Evolutionary conservation across 2,329 filamentous ascomycete genomes (phyloP).

Genomic region (Monosporascus ibericus): DNA sequence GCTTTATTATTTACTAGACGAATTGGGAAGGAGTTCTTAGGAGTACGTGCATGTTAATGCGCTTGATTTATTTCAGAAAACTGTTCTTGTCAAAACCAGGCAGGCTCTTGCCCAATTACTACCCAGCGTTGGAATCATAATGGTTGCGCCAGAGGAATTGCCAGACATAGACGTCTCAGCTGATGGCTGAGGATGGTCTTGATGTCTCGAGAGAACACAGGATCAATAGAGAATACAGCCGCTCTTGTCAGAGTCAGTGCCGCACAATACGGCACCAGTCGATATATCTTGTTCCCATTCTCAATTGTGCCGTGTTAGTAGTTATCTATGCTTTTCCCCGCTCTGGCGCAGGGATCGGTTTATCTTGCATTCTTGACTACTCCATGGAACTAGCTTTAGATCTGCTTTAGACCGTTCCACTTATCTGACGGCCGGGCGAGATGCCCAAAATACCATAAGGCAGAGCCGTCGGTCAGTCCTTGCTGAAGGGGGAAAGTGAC

Average conservation of each 20-base stretch:
- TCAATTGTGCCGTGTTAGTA: neutral
- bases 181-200: neutral
- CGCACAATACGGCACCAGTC: neutral
- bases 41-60: neutral
- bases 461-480: too few relatives aligned
- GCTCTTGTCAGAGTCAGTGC: neutral
- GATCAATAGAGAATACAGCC: neutral
- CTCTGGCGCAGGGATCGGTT: neutral
- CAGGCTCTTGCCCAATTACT: neutral
- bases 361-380: neutral
- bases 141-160: neutral
- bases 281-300: neutral
- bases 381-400: neutral
- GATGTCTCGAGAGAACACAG: neutral
- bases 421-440: too few relatives aligned
- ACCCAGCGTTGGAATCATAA: neutral
- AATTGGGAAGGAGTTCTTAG: neutral
- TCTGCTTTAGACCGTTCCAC: neutral
- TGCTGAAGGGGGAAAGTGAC: too few relatives aligned
- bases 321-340: neutral
- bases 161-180: neutral
- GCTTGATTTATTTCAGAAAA: neutral
- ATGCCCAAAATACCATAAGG: too few relatives aligned
- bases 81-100: neutral
- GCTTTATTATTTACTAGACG: neutral